Percentiles rank a stretch among this genome's conserved stretches.
phyloP scores from a whole-genome alignment of 176 grass and related monocot species.

The Eragrostis nindensis region DNA sequence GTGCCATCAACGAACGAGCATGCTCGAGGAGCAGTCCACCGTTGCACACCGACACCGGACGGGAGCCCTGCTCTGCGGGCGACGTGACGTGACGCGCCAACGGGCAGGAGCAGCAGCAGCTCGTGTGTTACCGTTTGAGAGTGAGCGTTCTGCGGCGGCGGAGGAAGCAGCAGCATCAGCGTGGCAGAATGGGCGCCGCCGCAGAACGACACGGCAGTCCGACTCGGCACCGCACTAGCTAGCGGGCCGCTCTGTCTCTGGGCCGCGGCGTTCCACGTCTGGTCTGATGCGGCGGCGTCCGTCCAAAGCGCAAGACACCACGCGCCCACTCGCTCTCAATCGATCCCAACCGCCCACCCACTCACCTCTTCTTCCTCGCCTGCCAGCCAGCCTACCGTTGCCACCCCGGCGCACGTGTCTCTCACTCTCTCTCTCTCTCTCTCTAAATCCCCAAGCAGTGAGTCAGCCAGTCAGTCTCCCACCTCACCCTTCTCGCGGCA shows the following conservation, averaged over 20 bases:
- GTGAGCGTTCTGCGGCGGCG: neutral
- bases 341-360: neutral
- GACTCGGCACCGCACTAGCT: neutral
- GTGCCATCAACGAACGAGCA: too few species aligned
- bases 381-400: neutral
- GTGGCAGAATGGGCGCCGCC: neutral
- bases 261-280: neutral
- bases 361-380: neutral
- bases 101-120: neutral
- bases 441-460: neutral
- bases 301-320: conserved; percentile 6
- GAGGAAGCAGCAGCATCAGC: neutral
- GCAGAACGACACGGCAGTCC: conserved; percentile 6
- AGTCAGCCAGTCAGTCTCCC: neutral
- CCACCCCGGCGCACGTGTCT: conserved; percentile 31
- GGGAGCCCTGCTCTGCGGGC: neutral
- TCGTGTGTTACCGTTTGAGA: neutral
- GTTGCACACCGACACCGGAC: too few species aligned
- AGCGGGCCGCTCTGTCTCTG: neutral
- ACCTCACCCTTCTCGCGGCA: neutral
- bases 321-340: neutral
- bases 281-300: neutral
- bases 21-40: too few species aligned
- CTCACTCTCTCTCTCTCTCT: neutral
- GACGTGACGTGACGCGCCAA: neutral